Base-by-base conservation (phyloP, 2,329 filamentous ascomycete genomes). In the Colletotrichum tropicale region DNA sequence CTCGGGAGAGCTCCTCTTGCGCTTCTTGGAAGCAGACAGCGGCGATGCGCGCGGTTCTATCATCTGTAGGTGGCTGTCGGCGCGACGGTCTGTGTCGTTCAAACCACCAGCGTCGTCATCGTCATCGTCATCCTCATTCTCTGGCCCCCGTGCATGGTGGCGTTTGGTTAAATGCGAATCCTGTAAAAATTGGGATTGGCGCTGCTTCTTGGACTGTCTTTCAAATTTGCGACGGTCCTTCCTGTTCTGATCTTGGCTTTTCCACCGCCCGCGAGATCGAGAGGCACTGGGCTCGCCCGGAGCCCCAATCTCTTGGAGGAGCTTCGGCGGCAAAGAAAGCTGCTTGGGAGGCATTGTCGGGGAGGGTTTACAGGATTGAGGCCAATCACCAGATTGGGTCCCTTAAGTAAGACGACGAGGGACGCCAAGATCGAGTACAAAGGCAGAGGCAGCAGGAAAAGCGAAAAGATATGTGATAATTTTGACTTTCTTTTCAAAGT, bases 161-260 rank as follows among this genome's bases (percentile, higher is more conserved):
- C 79, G 6, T 80, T 80, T 7, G 81, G 80, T 26, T 81, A 83
- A 5, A 26, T 30, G 38, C 81, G 82, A 21, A 80, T 64, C 60
- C 16, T 21, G 34, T 10, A 21, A 15, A 21, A n/a, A 8, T 36
- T 9, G 32, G 16, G 32, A 43, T 21, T 76, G 72, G 2, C 86
- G 86, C 32, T 83, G 80, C 82, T 91, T 94, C 82, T 92, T 94
- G 79, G 91, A 87, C 26, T 87, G 85, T 70, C 94, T 89, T 79
- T 94, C 91, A 18, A 89, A 89, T 81, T 93, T 95, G 71, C 94
- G 90, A 74, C 91, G 89, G 70, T 94, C 92, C 85, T 94, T 94
- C 78, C 93, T 89, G 56, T 77, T 75, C n/a, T 72, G 75, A 5
- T 65, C 75, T 30, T 78, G 77, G 26, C 70, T 76, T 48, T 75